Percentiles rank a stretch among this genome's conserved stretches.
phyloP scores from a whole-genome alignment of 2,329 filamentous ascomycete genomes.

The Orbilia javanica region DNA sequence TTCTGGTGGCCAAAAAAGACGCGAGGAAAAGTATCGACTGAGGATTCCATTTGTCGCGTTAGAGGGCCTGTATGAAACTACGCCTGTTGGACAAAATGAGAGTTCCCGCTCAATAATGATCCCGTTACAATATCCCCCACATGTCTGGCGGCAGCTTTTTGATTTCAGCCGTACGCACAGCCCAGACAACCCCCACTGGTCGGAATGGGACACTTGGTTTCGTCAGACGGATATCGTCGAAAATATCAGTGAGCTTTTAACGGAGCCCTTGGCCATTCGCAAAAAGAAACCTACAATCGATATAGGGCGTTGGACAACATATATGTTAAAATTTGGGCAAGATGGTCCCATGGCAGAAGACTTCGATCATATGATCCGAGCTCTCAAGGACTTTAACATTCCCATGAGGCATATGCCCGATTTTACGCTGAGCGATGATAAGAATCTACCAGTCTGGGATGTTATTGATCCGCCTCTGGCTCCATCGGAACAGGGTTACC shows the following conservation, averaged over 20 bases:
- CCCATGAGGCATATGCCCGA: constrained; percentile 66
- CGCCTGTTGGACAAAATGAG: constrained; percentile 62
- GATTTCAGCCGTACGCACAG: constrained; percentile 66
- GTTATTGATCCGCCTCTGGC: constrained; percentile 63
- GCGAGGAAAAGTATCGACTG: constrained; percentile 63
- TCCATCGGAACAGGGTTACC: constrained; percentile 47
- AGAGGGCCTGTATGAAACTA: constrained; percentile 63
- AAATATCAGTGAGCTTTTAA: constrained; percentile 64
- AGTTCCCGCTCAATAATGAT: constrained; percentile 67
- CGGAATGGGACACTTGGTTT: constrained; percentile 72
- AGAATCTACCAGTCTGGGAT: constrained; percentile 66
- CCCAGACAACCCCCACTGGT: constrained; percentile 67
- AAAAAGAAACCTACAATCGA: constrained; percentile 71
- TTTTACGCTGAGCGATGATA: constrained; percentile 66
- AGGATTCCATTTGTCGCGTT: constrained; percentile 66
- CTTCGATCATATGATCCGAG: constrained; percentile 68
- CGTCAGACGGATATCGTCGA: constrained; percentile 75
- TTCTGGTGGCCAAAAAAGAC: constrained; percentile 51
- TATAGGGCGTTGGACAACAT: constrained; percentile 72
- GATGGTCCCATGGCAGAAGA: constrained; percentile 61
- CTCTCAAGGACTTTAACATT: constrained; percentile 81
- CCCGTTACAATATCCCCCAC: constrained; percentile 67
- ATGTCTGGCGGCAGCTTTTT: constrained; percentile 63
- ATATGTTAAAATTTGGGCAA: constrained; percentile 67
- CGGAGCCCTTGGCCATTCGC: constrained; percentile 67